Evolutionary conservation across 2,329 filamentous ascomycete species (phyloP), one percentile per base, ranked within the genome.

Genomic region (Hortaea sp.): DNA sequence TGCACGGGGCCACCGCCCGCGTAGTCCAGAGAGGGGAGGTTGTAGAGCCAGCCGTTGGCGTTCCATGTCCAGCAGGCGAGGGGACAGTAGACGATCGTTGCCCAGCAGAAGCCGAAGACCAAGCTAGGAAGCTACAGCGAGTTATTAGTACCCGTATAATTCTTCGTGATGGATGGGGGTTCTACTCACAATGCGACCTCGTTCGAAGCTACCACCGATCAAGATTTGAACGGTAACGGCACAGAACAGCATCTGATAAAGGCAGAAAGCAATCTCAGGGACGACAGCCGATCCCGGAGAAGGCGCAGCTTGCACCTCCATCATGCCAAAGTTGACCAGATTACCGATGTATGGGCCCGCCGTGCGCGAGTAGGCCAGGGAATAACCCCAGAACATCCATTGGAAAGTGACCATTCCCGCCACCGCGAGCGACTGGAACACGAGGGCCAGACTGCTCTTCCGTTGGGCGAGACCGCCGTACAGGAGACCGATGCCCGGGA

Each of bases 41-140:
- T 76, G 62, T 69, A 81, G 0, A 83, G 66, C 79, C 80, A 84
- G 7, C 80, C 79, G 44, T 74, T 76, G n/a, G 72, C 57, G 55
- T 83, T 83, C 80, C 80, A 84, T 4, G 78, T 80, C 78, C 79
- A 82, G 64, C 74, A 79, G 0, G 79, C 79, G 32, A 82, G 74
- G 0, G 74, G 43, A 53, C 72, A 82, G 62, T 82, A 82, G 2
- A 82, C 79, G 45, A 82, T 70, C 0, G 79, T 39, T 10, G 37
- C 37, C 37, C 37, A 39, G 7, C 9, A 20, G 37, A 39, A 39
- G 9, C 10, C 37, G 5, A 39, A 39, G 10, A 39, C 37, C 9
- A 39, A 13, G 20, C 10, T 12, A 7, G 37, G 37, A 4, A 35
- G 9, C 32, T 35, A 35, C 9, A 35, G n/a, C n/a, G n/a, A 2